These are phyloP conservation scores for Hanseniaspora osmophila DNA, from an alignment of 805 yeast species.

Conservation along the genomic window DNA sequence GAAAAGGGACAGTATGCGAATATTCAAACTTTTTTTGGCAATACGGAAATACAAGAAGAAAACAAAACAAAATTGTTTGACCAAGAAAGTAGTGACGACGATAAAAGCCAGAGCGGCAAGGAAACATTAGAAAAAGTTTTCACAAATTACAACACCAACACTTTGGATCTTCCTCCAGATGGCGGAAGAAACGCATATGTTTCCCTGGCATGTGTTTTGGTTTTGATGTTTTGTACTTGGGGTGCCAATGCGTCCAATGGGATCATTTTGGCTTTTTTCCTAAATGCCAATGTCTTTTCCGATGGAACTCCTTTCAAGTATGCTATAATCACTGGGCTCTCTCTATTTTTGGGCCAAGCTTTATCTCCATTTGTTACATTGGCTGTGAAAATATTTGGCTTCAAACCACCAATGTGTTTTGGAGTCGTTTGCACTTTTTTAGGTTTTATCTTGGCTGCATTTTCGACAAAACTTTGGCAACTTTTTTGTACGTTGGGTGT, in stretches of 20 bases:
- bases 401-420: conserved; percentile 30
- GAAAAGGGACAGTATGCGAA: no score
- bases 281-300: conserved; percentile 34
- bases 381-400: conserved; percentile 35
- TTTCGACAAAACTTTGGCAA: conserved; percentile 47
- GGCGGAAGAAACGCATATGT: conserved; percentile 57
- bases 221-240: conserved; percentile 52
- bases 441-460: conserved; percentile 48
- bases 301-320: conserved; percentile 46
- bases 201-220: conserved; percentile 33
- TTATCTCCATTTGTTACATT: conserved; percentile 44
- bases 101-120: background rate
- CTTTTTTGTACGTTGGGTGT: conserved; percentile 56
- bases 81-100: no score
- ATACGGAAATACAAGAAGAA: no score
- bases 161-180: conserved; percentile 35
- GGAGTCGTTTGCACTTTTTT: conserved; percentile 41
- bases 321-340: conserved; percentile 55
- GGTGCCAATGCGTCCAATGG: conserved; percentile 59
- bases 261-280: conserved; percentile 43
- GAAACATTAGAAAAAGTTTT: conserved; percentile 18
- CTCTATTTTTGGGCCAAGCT: conserved; percentile 41
- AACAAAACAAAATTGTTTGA: no score
- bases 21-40: no score
- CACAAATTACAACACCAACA: conserved; percentile 24